Evolutionary conservation across 805 yeast species (phyloP).

Genomic region (Candida pseudoglaebosa): DNA sequence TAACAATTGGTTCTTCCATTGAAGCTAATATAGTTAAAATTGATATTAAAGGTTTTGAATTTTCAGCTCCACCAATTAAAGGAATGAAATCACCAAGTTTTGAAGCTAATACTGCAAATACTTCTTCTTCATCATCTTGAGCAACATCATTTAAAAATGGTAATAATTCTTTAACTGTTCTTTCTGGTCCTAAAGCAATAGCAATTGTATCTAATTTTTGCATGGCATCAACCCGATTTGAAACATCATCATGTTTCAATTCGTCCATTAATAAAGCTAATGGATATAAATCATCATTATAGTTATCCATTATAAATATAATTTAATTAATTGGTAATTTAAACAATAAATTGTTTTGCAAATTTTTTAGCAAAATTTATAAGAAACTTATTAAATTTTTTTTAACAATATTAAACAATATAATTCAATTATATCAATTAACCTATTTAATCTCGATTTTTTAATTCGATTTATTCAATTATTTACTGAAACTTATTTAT

Average conservation of each 20-base stretch:
- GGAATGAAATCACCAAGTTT: slow-evolving; percentile 88
- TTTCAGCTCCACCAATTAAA: slow-evolving; percentile 71
- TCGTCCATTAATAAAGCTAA: slow-evolving; percentile 96
- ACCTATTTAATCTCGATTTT: no score
- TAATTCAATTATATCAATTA: no score
- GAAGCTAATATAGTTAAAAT: slow-evolving; percentile 82
- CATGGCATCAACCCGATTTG: slow-evolving; percentile 93
- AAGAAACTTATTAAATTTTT: no score
- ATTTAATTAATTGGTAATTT: no score
- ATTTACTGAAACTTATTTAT: no score
- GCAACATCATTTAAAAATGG: slow-evolving; percentile 89
- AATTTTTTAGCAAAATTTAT: no score
- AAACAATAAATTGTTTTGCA: no score
- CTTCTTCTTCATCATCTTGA: slow-evolving; percentile 98
- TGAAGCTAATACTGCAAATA: slow-evolving; percentile 87
- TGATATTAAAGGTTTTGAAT: slow-evolving; percentile 50
- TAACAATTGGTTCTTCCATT: slow-evolving; percentile 92
- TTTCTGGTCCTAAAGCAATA: slow-evolving; percentile 87
- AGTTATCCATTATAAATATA: slow-evolving; percentile 28
- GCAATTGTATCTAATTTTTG: slow-evolving; percentile 91
- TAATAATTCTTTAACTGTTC: slow-evolving; percentile 82
- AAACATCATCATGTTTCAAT: slow-evolving; percentile 91
- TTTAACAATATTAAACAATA: no score
- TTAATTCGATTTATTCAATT: no score
- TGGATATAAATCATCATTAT: slow-evolving; percentile 74